These are phyloP conservation scores for Lasiodiplodia sp. DNA, from an alignment of 2,329 filamentous ascomycete species.

Conservation along the genomic window DNA sequence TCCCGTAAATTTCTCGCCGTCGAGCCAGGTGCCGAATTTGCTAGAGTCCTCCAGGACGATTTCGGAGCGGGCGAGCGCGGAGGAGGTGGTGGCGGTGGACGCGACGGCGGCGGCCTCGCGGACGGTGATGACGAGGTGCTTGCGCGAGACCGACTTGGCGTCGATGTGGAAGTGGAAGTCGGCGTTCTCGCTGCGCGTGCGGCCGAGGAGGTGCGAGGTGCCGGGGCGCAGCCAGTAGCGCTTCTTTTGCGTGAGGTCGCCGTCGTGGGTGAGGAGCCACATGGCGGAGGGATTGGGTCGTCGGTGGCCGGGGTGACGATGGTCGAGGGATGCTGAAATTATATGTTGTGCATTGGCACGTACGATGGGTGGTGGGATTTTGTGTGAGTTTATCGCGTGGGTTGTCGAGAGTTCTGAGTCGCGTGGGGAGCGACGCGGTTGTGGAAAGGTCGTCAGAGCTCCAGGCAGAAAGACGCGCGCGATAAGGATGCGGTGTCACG, in stretches of 20 bases:
- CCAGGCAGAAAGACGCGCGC: constrained; percentile 21
- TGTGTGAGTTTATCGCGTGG: not conserved
- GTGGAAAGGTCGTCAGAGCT: constrained; percentile 8
- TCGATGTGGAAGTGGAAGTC: constrained; percentile 61
- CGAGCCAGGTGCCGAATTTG: constrained; percentile 81
- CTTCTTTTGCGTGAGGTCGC: constrained; percentile 65
- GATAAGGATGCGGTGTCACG: constrained; percentile 20
- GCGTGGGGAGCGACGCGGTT: not conserved
- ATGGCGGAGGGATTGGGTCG: constrained; percentile 40
- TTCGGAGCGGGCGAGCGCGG: constrained; percentile 66
- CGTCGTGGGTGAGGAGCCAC: constrained; percentile 64
- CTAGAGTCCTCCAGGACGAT: constrained; percentile 81
- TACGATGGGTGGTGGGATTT: not conserved
- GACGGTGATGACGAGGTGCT: constrained; percentile 83
- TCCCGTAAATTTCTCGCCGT: constrained; percentile 74
- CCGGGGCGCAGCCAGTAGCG: constrained; percentile 86
- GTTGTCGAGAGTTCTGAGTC: not conserved
- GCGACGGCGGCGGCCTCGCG: constrained; percentile 68
- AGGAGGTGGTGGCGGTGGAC: not conserved
- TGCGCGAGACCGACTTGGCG: constrained; percentile 84
- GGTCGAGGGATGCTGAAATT: not conserved
- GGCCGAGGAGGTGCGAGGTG: constrained; percentile 83
- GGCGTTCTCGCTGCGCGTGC: constrained; percentile 62
- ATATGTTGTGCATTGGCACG: not conserved
- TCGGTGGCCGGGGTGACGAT: not conserved